phyloP scores from a whole-genome alignment of 1,284 basidiomycete species.

The Cutaneotrichosporon spelunceum region DNA sequence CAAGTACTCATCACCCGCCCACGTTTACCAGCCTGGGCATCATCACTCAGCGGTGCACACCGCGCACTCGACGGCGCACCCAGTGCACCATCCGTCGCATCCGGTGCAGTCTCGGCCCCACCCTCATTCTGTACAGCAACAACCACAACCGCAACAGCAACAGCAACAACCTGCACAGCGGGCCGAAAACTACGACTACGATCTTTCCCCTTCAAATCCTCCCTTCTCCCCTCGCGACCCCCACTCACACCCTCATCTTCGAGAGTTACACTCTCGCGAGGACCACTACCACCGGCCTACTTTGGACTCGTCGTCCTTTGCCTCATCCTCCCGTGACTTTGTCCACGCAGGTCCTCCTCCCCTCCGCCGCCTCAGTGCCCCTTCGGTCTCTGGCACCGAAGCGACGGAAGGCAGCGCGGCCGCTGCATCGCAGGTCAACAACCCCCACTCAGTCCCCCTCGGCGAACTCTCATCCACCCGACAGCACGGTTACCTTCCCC shows the following conservation, averaged over 20 bases:
- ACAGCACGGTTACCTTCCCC: slow-evolving; percentile 12
- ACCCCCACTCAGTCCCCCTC: background rate
- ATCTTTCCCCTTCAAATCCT: background rate
- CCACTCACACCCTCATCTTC: background rate
- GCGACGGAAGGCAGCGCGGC: slow-evolving; percentile 1
- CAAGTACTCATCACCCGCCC: slow-evolving; percentile 2
- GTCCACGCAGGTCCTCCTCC: slow-evolving; percentile 20
- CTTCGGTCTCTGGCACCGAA: background rate
- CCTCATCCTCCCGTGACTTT: slow-evolving; percentile 4
- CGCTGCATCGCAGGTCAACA: background rate
- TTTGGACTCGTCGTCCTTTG: slow-evolving; percentile 2
- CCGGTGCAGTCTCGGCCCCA: background rate
- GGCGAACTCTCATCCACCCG: slow-evolving; percentile 4
- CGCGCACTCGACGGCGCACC: slow-evolving; percentile 9
- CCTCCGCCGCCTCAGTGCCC: slow-evolving; percentile 18
- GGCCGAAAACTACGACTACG: slow-evolving; percentile 6
- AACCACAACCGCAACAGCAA: background rate
- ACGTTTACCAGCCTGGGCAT: slow-evolving; percentile 9
- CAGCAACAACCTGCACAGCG: background rate
- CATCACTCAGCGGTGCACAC: slow-evolving; percentile 8
- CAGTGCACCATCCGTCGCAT: slow-evolving; percentile 1
- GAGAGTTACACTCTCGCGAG: background rate
- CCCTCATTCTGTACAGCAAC: background rate
- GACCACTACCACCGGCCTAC: background rate
- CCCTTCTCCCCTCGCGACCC: background rate